Conservation (phyloP, 176 grass and related monocot species). For the Alloteropsis semialata region DNA sequence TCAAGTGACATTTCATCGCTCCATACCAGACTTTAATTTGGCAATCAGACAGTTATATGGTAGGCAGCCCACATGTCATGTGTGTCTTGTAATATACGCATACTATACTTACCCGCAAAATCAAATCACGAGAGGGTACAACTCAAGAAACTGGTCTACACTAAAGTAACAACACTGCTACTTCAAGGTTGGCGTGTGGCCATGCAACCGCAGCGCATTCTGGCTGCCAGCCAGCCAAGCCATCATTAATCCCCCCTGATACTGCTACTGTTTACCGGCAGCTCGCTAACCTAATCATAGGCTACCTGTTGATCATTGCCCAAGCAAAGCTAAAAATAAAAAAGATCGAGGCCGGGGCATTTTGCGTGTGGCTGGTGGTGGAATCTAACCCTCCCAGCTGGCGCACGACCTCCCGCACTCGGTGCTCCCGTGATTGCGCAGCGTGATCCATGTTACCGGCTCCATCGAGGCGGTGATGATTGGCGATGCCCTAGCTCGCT, state of each 20-base stretch:
- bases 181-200: slow-evolving; percentile 11
- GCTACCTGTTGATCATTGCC: slow-evolving; percentile 24
- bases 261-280: background rate
- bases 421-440: slow-evolving; percentile 29
- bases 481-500: slow-evolving; percentile 19
- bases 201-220: slow-evolving; percentile 10
- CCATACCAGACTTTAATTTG: too few species aligned
- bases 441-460: slow-evolving; percentile 39
- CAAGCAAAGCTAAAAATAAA: slow-evolving; percentile 31
- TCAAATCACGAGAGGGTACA: slow-evolving; percentile 1
- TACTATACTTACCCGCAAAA: slow-evolving; percentile 18
- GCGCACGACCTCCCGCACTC: slow-evolving; percentile 12
- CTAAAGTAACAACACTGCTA: slow-evolving; percentile 12
- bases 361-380: slow-evolving; percentile 32
- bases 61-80: slow-evolving; percentile 18
- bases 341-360: background rate
- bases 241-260: slow-evolving; percentile 15
- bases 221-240: slow-evolving; percentile 14
- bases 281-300: slow-evolving; percentile 27
- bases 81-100: slow-evolving; percentile 29
- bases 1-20: too few species aligned
- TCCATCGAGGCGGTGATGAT: slow-evolving; percentile 41
- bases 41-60: background rate
- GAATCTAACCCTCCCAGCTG: slow-evolving; percentile 40
- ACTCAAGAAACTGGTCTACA: background rate